Conservation (phyloP, 192 early-diverging fungal species). For the Linnemannia hyalina region DNA sequence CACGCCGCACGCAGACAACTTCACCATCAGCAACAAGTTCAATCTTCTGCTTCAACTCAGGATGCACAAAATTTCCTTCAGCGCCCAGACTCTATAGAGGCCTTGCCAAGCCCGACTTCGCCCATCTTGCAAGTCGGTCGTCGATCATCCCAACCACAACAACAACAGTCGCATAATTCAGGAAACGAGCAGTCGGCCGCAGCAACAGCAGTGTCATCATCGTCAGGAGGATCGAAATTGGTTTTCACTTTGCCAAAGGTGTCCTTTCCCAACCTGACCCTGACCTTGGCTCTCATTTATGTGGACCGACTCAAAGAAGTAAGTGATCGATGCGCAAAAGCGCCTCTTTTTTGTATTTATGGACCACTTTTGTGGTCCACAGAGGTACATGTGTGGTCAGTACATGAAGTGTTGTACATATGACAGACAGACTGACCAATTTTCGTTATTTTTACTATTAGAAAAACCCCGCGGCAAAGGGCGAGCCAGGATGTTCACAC, state of each 20-base stretch:
- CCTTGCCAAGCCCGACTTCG: constrained; percentile 23
- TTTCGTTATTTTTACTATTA: constrained; percentile 12
- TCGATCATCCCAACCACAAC: constrained; percentile 8
- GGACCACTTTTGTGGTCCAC: not conserved
- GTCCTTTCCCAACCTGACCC: constrained; percentile 59
- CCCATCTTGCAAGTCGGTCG: constrained; percentile 4
- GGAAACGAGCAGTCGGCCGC: not conserved
- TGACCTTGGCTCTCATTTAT: constrained; percentile 62
- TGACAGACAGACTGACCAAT: not conserved
- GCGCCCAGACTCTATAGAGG: constrained; percentile 1
- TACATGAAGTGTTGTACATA: not conserved
- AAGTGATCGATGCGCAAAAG: constrained; percentile 11
- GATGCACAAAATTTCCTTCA: not conserved
- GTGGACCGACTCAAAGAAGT: constrained; percentile 62
- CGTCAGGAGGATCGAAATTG: not conserved
- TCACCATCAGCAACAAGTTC: constrained; percentile 17
- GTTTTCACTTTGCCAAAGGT: constrained; percentile 18
- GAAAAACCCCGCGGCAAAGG: constrained; percentile 61
- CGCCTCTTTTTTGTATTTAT: not conserved
- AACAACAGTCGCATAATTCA: not conserved
- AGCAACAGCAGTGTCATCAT: not conserved
- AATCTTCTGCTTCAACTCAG: not conserved
- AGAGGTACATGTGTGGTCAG: not conserved
- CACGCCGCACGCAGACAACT: constrained; percentile 22
- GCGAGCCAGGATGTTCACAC: constrained; percentile 61